Evolutionary conservation across 129 eudicot species (phyloP).

Genomic region (Rutidosis leptorrhynchoides): DNA sequence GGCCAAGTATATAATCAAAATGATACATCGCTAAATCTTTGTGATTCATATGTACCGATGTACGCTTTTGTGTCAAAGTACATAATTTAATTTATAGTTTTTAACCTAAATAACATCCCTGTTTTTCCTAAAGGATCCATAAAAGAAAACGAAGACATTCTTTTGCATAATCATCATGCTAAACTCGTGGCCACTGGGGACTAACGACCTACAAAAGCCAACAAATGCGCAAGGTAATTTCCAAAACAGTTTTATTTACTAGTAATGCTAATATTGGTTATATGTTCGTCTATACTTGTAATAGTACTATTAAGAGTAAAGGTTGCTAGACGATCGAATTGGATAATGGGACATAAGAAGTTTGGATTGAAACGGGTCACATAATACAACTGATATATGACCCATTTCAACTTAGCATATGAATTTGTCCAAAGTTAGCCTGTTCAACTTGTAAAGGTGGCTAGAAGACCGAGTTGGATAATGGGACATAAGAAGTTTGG

Average conservation of each 20-base stretch:
- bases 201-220: slow-evolving; percentile 76
- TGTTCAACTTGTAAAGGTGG: background rate
- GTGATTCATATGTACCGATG: background rate
- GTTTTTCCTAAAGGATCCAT: slow-evolving; percentile 1
- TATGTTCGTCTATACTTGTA: background rate
- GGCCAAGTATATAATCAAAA: too few species aligned
- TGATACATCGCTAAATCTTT: slow-evolving; percentile 1
- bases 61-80: background rate
- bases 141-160: slow-evolving; percentile 1
- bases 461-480: too few species aligned
- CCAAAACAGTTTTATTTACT: background rate
- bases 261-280: background rate
- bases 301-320: background rate
- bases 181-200: slow-evolving; percentile 93
- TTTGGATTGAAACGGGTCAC: background rate
- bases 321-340: background rate
- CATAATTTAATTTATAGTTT: background rate
- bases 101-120: background rate
- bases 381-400: too few species aligned
- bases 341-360: background rate
- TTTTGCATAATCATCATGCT: slow-evolving; percentile 18
- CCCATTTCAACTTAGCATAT: background rate
- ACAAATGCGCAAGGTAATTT: slow-evolving; percentile 13
- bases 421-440: background rate
- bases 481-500: background rate